phyloP scores from a whole-genome alignment of 257 asterid genomes.

The Petrea volubilis region DNA sequence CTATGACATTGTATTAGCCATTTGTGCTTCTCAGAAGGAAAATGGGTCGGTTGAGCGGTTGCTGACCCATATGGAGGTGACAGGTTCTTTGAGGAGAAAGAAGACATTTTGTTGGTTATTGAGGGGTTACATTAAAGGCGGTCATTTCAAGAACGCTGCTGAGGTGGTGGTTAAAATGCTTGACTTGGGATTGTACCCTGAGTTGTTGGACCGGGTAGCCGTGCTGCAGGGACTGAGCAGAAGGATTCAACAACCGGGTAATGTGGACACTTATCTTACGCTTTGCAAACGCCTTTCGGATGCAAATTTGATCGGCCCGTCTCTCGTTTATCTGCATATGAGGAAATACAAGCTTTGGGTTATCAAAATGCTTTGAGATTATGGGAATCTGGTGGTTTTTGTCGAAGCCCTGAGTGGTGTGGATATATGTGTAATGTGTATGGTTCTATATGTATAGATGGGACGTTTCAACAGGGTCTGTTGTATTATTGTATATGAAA shows the following conservation, averaged over 20 bases:
- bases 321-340: constrained; percentile 69
- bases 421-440: constrained; percentile 11
- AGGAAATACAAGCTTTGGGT: constrained; percentile 80
- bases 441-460: not conserved
- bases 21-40: constrained; percentile 86
- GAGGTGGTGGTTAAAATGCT: constrained; percentile 77
- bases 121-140: constrained; percentile 94
- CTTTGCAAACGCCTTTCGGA: constrained; percentile 77
- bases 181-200: constrained; percentile 70
- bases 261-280: constrained; percentile 57
- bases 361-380: constrained; percentile 63
- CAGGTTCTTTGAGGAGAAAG: constrained; percentile 59
- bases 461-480: no score
- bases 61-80: constrained; percentile 59
- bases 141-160: constrained; percentile 79
- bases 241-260: constrained; percentile 59
- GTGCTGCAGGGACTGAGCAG: constrained; percentile 79
- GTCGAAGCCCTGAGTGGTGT: not conserved
- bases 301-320: constrained; percentile 72
- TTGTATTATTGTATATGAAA: no score
- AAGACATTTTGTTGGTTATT: constrained; percentile 80
- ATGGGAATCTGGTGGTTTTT: not conserved
- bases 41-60: constrained; percentile 54
- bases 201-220: constrained; percentile 73
- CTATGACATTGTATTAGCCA: constrained; percentile 85